Evolutionary conservation across 1,284 basidiomycete genomes (phyloP), one percentile per base, ranked within the genome.

Genomic region (Tilletia caries): DNA sequence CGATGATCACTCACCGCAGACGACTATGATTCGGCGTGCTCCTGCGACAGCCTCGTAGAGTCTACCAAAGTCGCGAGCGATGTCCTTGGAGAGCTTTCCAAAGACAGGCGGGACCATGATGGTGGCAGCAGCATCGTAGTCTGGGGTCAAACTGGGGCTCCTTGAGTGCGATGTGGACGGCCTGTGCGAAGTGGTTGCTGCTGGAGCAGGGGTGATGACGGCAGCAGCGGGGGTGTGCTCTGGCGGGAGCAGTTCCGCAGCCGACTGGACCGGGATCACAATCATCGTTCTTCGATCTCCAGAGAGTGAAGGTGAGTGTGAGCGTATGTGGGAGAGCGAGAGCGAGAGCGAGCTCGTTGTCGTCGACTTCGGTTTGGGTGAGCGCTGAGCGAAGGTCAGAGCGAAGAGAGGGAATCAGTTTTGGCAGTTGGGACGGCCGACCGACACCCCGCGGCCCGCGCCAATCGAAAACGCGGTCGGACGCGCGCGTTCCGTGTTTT

Each of bases 1-100:
- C 15, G 41, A 68, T 37, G 71, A 64, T 69, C 67, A 87, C 90
- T 80, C 71, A 91, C 92, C 93, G 81, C 90, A 92, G 58, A 95
- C 88, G 73, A 95, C 90, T 32, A 93, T 91, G 76, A 95, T 88
- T 64, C 91, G 87, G 80, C 88, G 90, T 2, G 93, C 91, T 79
- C 90, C 90, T 71, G 91, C 83, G 65, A 94, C 89, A 25, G 91
- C 77, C 33, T 77, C 75, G 68, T 77, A 82, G 25, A 82, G 67
- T 1, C 78, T 73, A 1, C 78, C 80, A 12, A 82, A 71, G 64
- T 82, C 81, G 27, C 75, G 73, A 60, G 79, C 75, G 20, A 69
- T 67, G 64, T 79, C 70, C 33, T 71, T 75, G 41, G 75, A 70
- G 3, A 68, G 66, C 50, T 70, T 68, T 25, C 69, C 78, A 50